Base-by-base conservation (phyloP, 2,329 filamentous ascomycete species). In the Claviceps capensis region DNA sequence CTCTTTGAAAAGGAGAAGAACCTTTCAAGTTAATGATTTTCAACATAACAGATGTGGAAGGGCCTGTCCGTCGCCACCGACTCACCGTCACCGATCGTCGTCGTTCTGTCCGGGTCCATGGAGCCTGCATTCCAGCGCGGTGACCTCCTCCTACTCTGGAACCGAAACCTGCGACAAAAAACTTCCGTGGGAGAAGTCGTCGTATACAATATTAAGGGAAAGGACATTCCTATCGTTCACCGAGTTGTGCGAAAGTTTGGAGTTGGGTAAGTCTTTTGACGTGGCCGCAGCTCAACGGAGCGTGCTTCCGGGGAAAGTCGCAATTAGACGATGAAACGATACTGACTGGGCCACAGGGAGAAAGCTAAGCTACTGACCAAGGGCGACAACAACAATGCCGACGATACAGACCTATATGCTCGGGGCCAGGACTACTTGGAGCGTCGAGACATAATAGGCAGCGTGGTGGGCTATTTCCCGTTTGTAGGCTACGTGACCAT, bases 401-500 rank as follows among this genome's bases (percentile, higher is more conserved):
- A 97, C 67, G 93, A 98, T 66, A 95, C 88, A 16, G 90, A 96
- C 65, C 59, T 72, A 13, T 95, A 95, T 66, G 90, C 93, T 2
- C 74, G 75, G 41, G 88, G 86, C 17, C 91, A 98, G 70, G 86
- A 88, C 63, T 95, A 88, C 66, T 76, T 98, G 46, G 83, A 86
- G 65, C 80, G 93, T 54, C 79, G 85, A 64, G 91, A 97, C 64
- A 90, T 98, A 52, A 88, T 98, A 53, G 93, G 93, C 46, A 95
- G 86, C 59, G 93, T 97, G 6, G 75, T 93, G 11, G 93, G 80
- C 40, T 98, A 94, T 66, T 83, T 97, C 53, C 93, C 93, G 0
- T 94, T 93, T 62, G 89, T 97, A 14, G 93, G 93, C 58, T 97
- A 97, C 64, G 90, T 97, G 46, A 98, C 93, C 1, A 98, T 98